Base-by-base conservation (phyloP, 352 stramenopile genomes). In the Plasmopara viticola region DNA sequence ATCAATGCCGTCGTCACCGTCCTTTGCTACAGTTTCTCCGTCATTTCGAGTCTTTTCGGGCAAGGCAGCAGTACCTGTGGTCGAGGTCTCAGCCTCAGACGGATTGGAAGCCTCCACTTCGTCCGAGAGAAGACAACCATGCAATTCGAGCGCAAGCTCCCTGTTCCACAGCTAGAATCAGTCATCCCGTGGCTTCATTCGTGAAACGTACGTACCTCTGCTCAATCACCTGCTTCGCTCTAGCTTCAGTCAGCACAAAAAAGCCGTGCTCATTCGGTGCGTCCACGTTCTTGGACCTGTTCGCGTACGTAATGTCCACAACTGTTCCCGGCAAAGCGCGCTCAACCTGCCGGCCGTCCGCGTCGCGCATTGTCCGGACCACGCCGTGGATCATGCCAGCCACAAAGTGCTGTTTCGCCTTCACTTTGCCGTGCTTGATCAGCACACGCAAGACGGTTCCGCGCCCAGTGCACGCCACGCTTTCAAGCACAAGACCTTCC, bases 301-400 rank as follows among this genome's bases (percentile, higher is more conserved):
- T 89, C 5, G 70, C 75, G 49, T 89, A 91, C 7, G 67, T 76
- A n/a, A 94, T 79, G 56, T 91, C 81, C 6, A 91, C 78, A 30
- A 94, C 73, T 33, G 70, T 86, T 5, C 83, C 83, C 8, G 83
- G 78, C 12, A 81, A 40, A 0, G 66, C 83, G 20, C 66, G 57
- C 14, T 62, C 56, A 14, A 93, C 55, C n/a, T 86, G 73, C 5
- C 64, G 54, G 3, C 78, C 79, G 51, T 87, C 72, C 8, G 76
- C 61, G 43, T 86, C 74, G 8, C 59, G 60, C 15, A 94, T 64
- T 20, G 51, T 84, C 13, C 83, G 80, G 29, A 94, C 69, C 10
- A 78, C 68, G 30, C 83, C 83, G 51, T 89, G 80, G 50, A 94
- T 91, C 83, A 94, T 91, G n/a, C 77, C 77, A 10, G 79, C 78